A percentile compares a stretch with the other conserved stretches of the same genome.
These are phyloP conservation scores for Magnaporthiopsis rhizophila DNA, from an alignment of 2,329 filamentous ascomycete species.

Conservation along the genomic window DNA sequence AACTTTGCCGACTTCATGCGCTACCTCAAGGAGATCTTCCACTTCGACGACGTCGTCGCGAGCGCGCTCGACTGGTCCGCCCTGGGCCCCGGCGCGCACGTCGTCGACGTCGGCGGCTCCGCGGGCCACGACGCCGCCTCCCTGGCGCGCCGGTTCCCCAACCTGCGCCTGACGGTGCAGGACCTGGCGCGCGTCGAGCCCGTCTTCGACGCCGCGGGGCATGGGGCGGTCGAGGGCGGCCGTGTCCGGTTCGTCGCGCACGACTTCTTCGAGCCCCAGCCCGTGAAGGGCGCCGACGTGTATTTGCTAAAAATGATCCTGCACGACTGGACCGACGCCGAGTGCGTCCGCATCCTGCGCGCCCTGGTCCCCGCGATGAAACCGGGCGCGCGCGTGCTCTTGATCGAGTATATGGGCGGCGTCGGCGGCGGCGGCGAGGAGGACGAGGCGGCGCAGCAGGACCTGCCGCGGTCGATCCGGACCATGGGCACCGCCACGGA, in stretches of 20 bases:
- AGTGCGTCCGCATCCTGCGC: slow-evolving; percentile 25
- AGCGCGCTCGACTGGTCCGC: slow-evolving; percentile 27
- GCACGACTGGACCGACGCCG: slow-evolving; percentile 46
- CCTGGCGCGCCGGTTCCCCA: slow-evolving; percentile 31
- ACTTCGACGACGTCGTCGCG: slow-evolving; percentile 18
- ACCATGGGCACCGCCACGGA: slow-evolving; percentile 8
- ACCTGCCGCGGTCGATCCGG: slow-evolving; percentile 1
- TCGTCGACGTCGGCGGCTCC: slow-evolving; percentile 6
- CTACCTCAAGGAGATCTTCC: slow-evolving; percentile 31
- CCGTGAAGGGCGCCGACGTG: slow-evolving; percentile 30
- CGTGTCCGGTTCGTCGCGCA: slow-evolving; percentile 29
- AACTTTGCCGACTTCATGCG: slow-evolving; percentile 32
- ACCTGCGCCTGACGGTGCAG: slow-evolving; percentile 34
- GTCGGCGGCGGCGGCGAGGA: background rate
- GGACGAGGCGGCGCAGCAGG: background rate
- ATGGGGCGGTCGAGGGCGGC: slow-evolving; percentile 38
- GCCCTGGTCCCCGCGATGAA: slow-evolving; percentile 35
- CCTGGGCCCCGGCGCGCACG: slow-evolving; percentile 15
- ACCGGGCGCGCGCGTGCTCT: slow-evolving; percentile 30
- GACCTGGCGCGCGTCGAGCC: slow-evolving; percentile 31
- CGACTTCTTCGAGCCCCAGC: slow-evolving; percentile 27
- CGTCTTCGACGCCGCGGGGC: slow-evolving; percentile 33
- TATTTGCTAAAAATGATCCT: slow-evolving; percentile 47
- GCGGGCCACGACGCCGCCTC: slow-evolving; percentile 30
- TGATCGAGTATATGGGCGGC: slow-evolving; percentile 22